phyloP scores from a whole-genome alignment of 2,329 filamentous ascomycete genomes.

The Fusarium sp. region DNA sequence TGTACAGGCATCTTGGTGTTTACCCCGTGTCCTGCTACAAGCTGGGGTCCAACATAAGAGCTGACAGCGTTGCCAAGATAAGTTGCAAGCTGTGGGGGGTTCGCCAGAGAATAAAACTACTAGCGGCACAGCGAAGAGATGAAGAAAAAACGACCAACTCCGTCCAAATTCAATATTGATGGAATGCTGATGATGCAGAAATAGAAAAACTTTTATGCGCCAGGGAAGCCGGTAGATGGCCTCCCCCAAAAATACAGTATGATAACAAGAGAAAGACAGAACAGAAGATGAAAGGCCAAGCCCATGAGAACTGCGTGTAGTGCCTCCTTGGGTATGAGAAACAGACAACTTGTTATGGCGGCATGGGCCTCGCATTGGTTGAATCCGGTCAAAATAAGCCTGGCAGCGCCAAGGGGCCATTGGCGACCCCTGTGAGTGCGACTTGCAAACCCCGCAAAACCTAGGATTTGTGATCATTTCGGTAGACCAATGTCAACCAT shows the following conservation, averaged over 20 bases:
- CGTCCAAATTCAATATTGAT: constrained; percentile 25
- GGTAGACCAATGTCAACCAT: constrained; percentile 32
- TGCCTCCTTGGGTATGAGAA: constrained; percentile 31
- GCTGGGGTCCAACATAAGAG: constrained; percentile 13
- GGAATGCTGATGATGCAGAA: constrained; percentile 36
- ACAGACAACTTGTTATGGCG: constrained; percentile 18
- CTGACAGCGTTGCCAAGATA: constrained; percentile 8
- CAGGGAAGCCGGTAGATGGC: constrained; percentile 23
- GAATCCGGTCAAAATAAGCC: constrained; percentile 7
- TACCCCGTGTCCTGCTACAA: constrained; percentile 17
- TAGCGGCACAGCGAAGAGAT: constrained; percentile 6
- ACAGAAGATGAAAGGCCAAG: constrained; percentile 2
- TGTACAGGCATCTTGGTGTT: constrained; percentile 5
- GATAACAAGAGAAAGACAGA: constrained; percentile 15
- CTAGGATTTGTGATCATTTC: constrained; percentile 37
- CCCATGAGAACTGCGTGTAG: constrained; percentile 35
- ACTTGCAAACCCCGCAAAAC: constrained; percentile 37
- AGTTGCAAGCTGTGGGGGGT: constrained; percentile 10
- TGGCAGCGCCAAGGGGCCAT: constrained; percentile 13
- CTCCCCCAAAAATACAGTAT: constrained; percentile 27
- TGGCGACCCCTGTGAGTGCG: constrained; percentile 41
- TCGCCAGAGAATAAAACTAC: constrained; percentile 7
- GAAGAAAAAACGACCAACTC: constrained; percentile 31
- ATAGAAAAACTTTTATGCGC: constrained; percentile 43
- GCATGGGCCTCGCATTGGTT: constrained; percentile 9